Base-by-base conservation (phyloP, 768 basidiomycete species). In the Lactifluus piperatus region DNA sequence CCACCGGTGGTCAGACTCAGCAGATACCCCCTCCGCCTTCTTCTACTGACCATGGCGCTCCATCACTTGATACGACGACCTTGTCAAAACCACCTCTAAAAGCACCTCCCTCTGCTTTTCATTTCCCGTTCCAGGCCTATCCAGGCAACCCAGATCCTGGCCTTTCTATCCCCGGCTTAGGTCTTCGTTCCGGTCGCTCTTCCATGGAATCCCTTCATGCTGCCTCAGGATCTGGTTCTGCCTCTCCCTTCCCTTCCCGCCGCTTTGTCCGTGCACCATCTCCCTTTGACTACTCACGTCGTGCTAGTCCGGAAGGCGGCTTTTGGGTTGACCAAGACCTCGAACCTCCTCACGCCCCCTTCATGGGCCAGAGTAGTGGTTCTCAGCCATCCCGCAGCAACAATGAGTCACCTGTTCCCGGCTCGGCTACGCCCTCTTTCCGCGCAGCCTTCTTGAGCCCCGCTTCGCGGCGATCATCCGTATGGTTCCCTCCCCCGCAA, bases 361-460 rank as follows among this genome's bases (percentile, higher is more conserved):
- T 64, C 43, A 62, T 63, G 63, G 56, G 26, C n/a, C 60, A 53
- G 16, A 53, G 36, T 5, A 48, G n/a, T 37, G 54, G 34, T 18
- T 48, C 55, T 29, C 60, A 56, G 11, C 24, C 13, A 43, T 22
- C 54, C 22, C 58, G 53, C 20, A 55, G 48, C 20, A 55, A 44
- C 43, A 29, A n/a, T 24, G 53, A 55, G 6, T 41, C 53, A 14
- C 44, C 53, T 7, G 43, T 37, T 4, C 52, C 49, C 26, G 13
- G 26, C 29, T 49, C 53, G 7, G 44, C 29, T 16, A 43, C 51
- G 7, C 11, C 49, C 4, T 20, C 57, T 14, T 88, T 89, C 74
- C 81, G 86, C 26, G 73, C 80, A 0, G 84, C 86, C 1, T 87
- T 87, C 73, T 79, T 87, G 54, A 79, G 84, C 4, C 87, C 86